Conservation (phyloP, 495 filamentous ascomycete species). For the Podospora comata region DNA sequence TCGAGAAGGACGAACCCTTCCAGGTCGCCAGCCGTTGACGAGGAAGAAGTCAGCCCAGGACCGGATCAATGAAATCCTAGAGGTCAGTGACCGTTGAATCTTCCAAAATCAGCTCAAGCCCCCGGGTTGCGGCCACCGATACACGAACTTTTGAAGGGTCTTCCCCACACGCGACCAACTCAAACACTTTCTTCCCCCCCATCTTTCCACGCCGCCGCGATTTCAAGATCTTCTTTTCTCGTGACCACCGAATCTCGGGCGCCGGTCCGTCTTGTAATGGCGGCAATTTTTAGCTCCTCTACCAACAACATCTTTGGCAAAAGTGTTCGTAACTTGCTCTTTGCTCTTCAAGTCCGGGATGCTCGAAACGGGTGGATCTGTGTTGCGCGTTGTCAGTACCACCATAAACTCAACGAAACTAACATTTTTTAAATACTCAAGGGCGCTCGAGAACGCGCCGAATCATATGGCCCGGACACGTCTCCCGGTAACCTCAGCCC, state of each 20-base stretch:
- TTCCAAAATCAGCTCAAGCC: neutral
- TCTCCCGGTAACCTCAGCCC: constrained; percentile 24
- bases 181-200: neutral
- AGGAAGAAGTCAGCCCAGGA: constrained; percentile 38
- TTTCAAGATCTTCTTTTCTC: neutral
- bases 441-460: constrained; percentile 35
- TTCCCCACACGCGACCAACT: constrained; percentile 4
- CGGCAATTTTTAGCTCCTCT: constrained; percentile 24
- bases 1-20: neutral
- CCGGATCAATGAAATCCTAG: constrained; percentile 43
- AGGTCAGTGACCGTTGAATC: constrained; percentile 36
- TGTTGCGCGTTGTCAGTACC: neutral
- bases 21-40: constrained; percentile 14
- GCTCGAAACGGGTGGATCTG: neutral
- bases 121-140: neutral
- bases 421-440: constrained; percentile 17
- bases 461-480: constrained; percentile 16
- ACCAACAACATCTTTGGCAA: constrained; percentile 20
- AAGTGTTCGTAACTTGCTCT: constrained; percentile 26
- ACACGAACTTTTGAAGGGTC: neutral
- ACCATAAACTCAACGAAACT: constrained; percentile 8
- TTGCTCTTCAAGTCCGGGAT: neutral
- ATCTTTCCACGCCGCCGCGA: neutral
- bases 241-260: neutral
- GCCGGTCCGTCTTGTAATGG: constrained; percentile 13